Base-by-base conservation (phyloP, 2,329 filamentous ascomycete species). In the Fusarium nygamai region DNA sequence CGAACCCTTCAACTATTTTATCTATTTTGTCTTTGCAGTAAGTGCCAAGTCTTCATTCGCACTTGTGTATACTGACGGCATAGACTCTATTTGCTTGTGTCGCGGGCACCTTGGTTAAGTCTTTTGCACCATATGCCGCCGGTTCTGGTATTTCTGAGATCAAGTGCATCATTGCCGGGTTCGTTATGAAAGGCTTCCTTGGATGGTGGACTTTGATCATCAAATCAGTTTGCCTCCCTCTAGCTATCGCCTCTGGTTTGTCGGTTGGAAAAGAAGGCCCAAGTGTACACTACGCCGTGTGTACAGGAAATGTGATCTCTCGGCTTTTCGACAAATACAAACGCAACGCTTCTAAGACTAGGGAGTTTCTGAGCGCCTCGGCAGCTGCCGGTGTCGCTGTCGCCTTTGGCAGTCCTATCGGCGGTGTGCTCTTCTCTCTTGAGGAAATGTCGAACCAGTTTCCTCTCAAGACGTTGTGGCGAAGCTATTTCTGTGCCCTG, bases 361-460 rank as follows among this genome's bases (percentile, higher is more conserved):
- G 96, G 63, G 96, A 99, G 84, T 97, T 99, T 33, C 85, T 99
- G 74, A 98, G 94, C 78, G 96, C 96, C 33, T 97, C 94, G 73
- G 96, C 96, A 33, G 96, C 96, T 41, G 96, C 96, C 8, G 96
- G 96, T 65, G 96, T 99, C 8, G 96, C 94, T 6, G 96, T 99
- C 36, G 96, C 96, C 29, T 99, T 99, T 82, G 96, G 96, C 70
- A 98, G 95, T 84, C 96, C 96, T 3, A 99, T 99, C 71, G 96
- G 96, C 61, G 96, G 96, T 24, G 96, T 99, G 6, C 85, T 99
- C 22, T 99, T 99, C 85, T 98, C 96, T 7, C 86, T 99, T 12
- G 96, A 99, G 85, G 96, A 99, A 86, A 98, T 99, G 93, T 96
- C 95, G 22, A 97, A 92, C 66, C 93, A 98, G 79, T 99, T 99